Evolutionary conservation across 805 yeast species (phyloP), one percentile per base, ranked within the genome.

Genomic region (Brettanomyces sp.): DNA sequence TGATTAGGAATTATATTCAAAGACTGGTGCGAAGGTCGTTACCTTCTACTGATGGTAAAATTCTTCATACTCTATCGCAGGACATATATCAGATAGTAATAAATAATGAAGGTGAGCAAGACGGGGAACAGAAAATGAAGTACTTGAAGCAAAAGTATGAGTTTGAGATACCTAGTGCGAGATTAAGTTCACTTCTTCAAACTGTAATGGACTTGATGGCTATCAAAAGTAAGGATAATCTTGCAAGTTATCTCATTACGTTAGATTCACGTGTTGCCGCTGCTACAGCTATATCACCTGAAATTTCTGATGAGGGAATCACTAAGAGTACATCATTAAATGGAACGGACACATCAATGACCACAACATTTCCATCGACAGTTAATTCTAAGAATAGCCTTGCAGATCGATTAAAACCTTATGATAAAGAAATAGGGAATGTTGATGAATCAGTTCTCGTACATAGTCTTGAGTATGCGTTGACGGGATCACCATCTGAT

Each of bases 401-500:
- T 25, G 36, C 14, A 12, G 28, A 42, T 24, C n/a, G 44, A n/a
- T 9, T 42, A 12, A 13, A 12, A n/a, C 44, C 39, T 1, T 43
- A 43, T 14, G 8, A 36, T 22, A 12, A 23, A 12, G 24, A 24
- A 12, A 21, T 35, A 11, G 36, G 23, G 21, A 23, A 22, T 8
- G 25, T 36, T 11, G 28, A 28, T 13, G 76, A 71, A 24, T 54
- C 53, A 4, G 70, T 66, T 3, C 68, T 80, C 4, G 40, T 78
- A 39, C 63, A 66, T 32, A 68, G 66, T 50, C 61, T 80, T 2
- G 66, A 76, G 8, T 81, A 71, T 50, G 69, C 82, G 0, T 58
- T 82, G 36, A 56, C 76, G 14, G 88, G 86, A 0, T 69, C 79
- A 2, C 80, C 81, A 30, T 77, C 86, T 3, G 71, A 69, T 24